Conservation (phyloP, 2,329 filamentous ascomycete genomes). For the Cladobotryum mycophilum region DNA sequence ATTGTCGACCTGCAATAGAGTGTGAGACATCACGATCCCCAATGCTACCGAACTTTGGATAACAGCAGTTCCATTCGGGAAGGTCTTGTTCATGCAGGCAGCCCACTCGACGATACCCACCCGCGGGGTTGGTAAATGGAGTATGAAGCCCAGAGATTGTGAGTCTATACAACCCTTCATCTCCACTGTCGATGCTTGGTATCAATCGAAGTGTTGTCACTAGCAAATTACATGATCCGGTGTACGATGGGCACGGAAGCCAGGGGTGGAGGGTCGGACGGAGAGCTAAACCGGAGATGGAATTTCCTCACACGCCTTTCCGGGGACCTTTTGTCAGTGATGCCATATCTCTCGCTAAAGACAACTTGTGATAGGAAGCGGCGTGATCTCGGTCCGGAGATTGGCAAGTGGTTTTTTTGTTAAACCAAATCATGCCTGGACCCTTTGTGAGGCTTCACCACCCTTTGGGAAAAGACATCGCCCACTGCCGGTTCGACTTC, state of each 20-base stretch:
- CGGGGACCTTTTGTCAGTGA: constrained; percentile 12
- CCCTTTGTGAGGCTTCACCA: neutral
- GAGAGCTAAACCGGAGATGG: neutral
- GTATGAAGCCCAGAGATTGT: constrained; percentile 4
- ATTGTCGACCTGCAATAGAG: neutral
- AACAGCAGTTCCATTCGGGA: constrained; percentile 5
- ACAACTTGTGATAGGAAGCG: constrained; percentile 5
- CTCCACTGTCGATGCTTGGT: neutral
- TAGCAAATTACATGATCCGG: constrained; percentile 1
- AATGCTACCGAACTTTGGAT: too few relatives aligned
- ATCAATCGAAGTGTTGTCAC: neutral
- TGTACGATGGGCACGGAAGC: neutral
- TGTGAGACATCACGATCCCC: neutral
- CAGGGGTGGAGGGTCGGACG: constrained; percentile 1
- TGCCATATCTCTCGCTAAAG: constrained; percentile 5
- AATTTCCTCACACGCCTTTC: neutral
- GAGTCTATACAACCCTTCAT: neutral
- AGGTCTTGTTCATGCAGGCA: constrained; percentile 7
- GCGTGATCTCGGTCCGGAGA: constrained; percentile 1
- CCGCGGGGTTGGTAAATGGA: neutral
- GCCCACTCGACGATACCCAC: constrained; percentile 4
- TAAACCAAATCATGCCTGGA: neutral
- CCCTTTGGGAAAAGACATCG: too few relatives aligned
- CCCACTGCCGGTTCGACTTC: neutral
- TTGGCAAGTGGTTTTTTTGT: neutral